These are phyloP conservation scores for Pestalotiopsis sp. DNA, from an alignment of 2,329 filamentous ascomycete species.

Conservation along the genomic window DNA sequence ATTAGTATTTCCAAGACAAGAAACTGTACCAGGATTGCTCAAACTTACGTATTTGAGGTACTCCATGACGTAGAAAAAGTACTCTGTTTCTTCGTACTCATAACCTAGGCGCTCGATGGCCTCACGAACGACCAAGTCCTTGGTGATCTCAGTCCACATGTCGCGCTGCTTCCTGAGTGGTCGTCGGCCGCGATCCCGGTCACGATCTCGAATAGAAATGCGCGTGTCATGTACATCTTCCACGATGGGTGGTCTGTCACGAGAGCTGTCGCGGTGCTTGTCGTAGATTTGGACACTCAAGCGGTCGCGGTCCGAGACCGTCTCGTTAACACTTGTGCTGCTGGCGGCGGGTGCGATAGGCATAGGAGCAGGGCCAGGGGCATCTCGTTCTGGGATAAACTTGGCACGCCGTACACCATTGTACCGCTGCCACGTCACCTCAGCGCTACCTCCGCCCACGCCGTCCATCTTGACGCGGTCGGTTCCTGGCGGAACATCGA, in stretches of 20 bases:
- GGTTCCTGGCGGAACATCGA: constrained; percentile 84
- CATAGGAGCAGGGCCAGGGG: neutral
- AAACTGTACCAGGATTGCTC: neutral
- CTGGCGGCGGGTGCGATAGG: constrained; percentile 19
- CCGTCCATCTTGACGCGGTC: constrained; percentile 84
- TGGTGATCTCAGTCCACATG: constrained; percentile 97
- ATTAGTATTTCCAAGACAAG: constrained; percentile 21
- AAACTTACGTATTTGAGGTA: constrained; percentile 83
- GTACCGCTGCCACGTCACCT: constrained; percentile 79
- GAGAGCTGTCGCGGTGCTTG: constrained; percentile 30
- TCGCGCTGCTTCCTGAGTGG: constrained; percentile 55
- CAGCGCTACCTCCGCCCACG: constrained; percentile 72
- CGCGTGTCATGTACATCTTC: constrained; percentile 59
- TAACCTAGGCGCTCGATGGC: constrained; percentile 86
- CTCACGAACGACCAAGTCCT: constrained; percentile 84
- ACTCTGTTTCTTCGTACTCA: constrained; percentile 86
- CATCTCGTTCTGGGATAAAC: constrained; percentile 71
- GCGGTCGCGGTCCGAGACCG: constrained; percentile 32
- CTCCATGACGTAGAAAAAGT: constrained; percentile 90
- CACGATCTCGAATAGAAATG: constrained; percentile 42
- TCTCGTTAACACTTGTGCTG: constrained; percentile 27
- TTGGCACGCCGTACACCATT: constrained; percentile 76
- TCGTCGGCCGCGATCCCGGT: constrained; percentile 27
- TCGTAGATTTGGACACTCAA: constrained; percentile 51
- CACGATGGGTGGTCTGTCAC: constrained; percentile 48